These are phyloP conservation scores for Rhododendron kiyosumense DNA, from an alignment of 148 eudicot species.

Conservation along the genomic window DNA sequence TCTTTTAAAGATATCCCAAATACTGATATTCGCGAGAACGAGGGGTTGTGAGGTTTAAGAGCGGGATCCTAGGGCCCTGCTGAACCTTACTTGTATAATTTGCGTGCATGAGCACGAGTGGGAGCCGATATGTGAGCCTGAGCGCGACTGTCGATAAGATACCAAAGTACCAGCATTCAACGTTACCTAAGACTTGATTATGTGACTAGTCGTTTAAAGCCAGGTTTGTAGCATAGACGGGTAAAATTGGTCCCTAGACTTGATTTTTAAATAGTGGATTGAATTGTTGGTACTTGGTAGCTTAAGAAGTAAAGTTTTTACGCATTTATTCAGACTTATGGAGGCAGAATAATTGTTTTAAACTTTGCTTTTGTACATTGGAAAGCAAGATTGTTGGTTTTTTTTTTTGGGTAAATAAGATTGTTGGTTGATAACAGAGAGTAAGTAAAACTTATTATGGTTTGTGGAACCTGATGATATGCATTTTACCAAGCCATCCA, in stretches of 20 bases:
- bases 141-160: background rate
- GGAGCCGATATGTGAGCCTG: background rate
- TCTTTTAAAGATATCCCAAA: background rate
- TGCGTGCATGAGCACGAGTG: background rate
- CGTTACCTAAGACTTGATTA: background rate
- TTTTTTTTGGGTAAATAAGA: background rate
- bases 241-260: background rate
- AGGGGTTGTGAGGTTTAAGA: background rate
- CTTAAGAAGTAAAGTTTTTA: background rate
- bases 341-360: background rate
- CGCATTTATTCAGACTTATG: background rate
- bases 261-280: background rate
- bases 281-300: background rate
- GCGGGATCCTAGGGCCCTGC: no score
- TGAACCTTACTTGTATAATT: background rate
- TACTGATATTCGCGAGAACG: background rate
- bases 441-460: background rate
- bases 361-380: background rate
- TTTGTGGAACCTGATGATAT: background rate
- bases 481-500: background rate
- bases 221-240: background rate
- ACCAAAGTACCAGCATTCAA: background rate
- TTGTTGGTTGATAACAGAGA: background rate
- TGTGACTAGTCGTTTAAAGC: background rate
- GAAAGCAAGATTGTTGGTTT: background rate